Conservation (phyloP, 257 asterid genomes). For the Capsicum rhomboideum region DNA sequence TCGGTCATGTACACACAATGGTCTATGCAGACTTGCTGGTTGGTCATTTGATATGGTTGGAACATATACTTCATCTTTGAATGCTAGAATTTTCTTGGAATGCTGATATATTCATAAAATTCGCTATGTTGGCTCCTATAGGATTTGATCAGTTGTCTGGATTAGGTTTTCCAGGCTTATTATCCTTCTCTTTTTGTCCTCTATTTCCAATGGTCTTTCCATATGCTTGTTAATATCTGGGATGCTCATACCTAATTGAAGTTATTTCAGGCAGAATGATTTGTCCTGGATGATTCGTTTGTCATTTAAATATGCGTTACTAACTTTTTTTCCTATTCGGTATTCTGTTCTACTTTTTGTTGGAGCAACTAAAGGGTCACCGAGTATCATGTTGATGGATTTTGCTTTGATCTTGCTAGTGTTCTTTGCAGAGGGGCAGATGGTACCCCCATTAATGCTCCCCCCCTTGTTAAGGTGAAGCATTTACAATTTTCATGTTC, state of each 20-base stretch:
- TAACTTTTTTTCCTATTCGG: background rate
- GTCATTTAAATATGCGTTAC: background rate
- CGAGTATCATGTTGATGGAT: constrained; percentile 95
- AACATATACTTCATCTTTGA: background rate
- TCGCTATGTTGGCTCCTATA: background rate
- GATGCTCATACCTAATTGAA: background rate
- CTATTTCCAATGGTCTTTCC: background rate
- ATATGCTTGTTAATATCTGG: background rate
- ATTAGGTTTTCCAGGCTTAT: background rate
- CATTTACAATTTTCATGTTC: background rate
- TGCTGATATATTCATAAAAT: background rate
- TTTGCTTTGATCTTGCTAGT: constrained; percentile 95
- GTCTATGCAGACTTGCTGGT: background rate
- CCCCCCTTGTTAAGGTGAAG: constrained; percentile 77
- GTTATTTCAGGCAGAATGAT: background rate
- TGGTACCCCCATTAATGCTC: constrained; percentile 86
- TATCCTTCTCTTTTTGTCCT: background rate
- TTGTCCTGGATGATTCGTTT: background rate
- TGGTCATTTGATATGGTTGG: background rate
- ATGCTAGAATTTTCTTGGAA: background rate
- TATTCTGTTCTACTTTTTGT: constrained; percentile 1
- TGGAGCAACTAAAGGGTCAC: constrained; percentile 54
- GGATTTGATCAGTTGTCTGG: background rate
- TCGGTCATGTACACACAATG: background rate
- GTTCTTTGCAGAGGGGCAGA: constrained; percentile 92